phyloP scores from a whole-genome alignment of 805 yeast genomes.

The Saccharomyces kudriavzevii region DNA sequence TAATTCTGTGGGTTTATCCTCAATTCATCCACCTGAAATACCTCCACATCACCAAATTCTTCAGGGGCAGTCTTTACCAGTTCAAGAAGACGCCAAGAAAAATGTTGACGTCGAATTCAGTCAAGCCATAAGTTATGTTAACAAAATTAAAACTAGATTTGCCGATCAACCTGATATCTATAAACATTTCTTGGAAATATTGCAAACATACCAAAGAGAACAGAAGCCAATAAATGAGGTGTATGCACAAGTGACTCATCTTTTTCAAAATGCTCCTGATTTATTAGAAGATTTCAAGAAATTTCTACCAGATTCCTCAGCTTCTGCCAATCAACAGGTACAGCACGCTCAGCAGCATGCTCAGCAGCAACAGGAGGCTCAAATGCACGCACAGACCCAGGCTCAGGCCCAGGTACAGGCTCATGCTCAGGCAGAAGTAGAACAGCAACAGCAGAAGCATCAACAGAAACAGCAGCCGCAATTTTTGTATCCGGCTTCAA shows the following conservation, averaged over 20 bases:
- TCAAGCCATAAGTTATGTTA: constrained; percentile 93
- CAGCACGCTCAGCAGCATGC: constrained; percentile 17
- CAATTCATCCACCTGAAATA: constrained; percentile 4
- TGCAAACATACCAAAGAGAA: constrained; percentile 94
- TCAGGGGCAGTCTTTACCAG: constrained; percentile 5
- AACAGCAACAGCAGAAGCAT: constrained; percentile 10
- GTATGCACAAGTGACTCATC: constrained; percentile 80
- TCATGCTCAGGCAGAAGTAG: constrained; percentile 1
- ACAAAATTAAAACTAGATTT: constrained; percentile 89
- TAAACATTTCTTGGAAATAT: constrained; percentile 85
- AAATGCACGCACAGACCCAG: not conserved
- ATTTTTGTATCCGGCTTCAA: constrained; percentile 7
- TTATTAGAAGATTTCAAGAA: constrained; percentile 89
- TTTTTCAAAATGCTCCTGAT: constrained; percentile 92
- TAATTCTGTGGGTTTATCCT: not conserved
- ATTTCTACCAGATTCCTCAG: constrained; percentile 70
- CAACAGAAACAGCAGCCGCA: constrained; percentile 4
- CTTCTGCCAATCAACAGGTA: constrained; percentile 20
- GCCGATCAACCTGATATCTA: constrained; percentile 92
- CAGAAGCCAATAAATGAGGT: constrained; percentile 94
- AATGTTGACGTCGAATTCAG: constrained; percentile 83
- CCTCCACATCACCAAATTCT: constrained; percentile 1
- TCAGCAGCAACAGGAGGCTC: constrained; percentile 11
- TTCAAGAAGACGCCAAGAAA: constrained; percentile 10
- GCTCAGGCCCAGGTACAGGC: constrained; percentile 5